Conservation (phyloP, 2,329 filamentous ascomycete genomes). For the Penicillium sp. region DNA sequence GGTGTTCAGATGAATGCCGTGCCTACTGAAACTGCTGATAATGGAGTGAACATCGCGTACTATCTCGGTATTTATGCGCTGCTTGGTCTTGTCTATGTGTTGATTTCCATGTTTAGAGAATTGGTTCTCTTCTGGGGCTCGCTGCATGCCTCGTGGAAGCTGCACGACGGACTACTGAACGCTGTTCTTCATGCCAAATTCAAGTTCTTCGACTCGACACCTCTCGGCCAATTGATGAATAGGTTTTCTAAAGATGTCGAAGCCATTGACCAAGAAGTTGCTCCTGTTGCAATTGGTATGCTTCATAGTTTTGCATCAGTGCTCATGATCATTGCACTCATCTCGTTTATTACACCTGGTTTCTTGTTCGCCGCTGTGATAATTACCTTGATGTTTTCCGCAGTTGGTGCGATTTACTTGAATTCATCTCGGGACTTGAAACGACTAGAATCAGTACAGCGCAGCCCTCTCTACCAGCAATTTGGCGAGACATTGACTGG, state of each 20-base stretch:
- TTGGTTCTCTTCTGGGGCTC: constrained; percentile 90
- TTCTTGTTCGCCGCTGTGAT: constrained; percentile 85
- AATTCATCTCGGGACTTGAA: constrained; percentile 93
- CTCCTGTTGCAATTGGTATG: constrained; percentile 78
- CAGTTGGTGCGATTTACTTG: constrained; percentile 84
- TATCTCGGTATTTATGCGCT: constrained; percentile 79
- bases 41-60: constrained; percentile 72
- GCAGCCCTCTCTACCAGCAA: constrained; percentile 94
- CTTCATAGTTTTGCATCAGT: constrained; percentile 65
- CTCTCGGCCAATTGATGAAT: constrained; percentile 95
- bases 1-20: constrained; percentile 26
- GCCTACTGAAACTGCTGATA: constrained; percentile 18
- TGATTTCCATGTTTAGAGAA: constrained; percentile 79
- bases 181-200: constrained; percentile 86
- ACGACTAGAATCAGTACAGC: constrained; percentile 86
- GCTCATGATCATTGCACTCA: constrained; percentile 80
- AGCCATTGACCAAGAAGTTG: constrained; percentile 91
- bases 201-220: constrained; percentile 96
- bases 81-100: constrained; percentile 71
- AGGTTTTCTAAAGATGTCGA: constrained; percentile 97
- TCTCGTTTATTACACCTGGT: constrained; percentile 81
- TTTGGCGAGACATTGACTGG: constrained; percentile 94
- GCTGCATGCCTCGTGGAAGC: constrained; percentile 75
- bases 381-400: constrained; percentile 77
- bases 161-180: constrained; percentile 75